Percentiles rank a stretch among this genome's conserved stretches.
Evolutionary conservation across 2,329 filamentous ascomycete species (phyloP).

Genomic region (Malbranchea cinnamomea): DNA sequence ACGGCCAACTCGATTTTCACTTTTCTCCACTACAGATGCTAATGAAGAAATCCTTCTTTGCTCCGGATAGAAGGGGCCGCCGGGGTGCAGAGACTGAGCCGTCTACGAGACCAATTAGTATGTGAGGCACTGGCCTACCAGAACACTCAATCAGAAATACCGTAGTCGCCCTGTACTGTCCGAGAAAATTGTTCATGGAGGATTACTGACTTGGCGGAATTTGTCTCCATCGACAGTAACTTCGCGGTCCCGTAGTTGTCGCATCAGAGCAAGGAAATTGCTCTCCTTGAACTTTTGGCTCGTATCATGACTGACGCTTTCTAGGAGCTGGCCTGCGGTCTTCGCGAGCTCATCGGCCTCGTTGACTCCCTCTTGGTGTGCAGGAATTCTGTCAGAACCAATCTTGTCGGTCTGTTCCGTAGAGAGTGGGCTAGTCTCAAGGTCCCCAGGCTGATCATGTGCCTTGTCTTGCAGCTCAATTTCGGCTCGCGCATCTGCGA

Average conservation of each 20-base stretch:
- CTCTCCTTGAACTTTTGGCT: constrained; percentile 65
- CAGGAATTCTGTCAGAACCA: constrained; percentile 29
- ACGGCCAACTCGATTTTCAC: too few relatives aligned
- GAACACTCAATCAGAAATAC: too few relatives aligned
- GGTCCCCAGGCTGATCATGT: constrained; percentile 6
- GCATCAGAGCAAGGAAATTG: constrained; percentile 63
- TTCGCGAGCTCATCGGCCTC: constrained; percentile 54
- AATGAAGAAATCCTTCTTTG: constrained; percentile 5
- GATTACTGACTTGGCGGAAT: constrained; percentile 32
- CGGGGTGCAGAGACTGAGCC: constrained; percentile 31
- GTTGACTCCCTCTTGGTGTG: constrained; percentile 20
- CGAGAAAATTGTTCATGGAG: constrained; percentile 25
- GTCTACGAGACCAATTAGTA: constrained; percentile 24
- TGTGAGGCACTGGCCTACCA: too few relatives aligned
- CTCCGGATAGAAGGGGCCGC: constrained; percentile 31
- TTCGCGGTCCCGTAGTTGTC: constrained; percentile 55
- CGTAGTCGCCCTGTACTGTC: too few relatives aligned
- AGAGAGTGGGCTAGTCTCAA: background rate
- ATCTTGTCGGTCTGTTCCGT: constrained; percentile 20
- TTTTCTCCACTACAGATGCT: background rate
- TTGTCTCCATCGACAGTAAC: constrained; percentile 57
- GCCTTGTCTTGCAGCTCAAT: constrained; percentile 17
- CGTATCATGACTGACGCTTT: constrained; percentile 52
- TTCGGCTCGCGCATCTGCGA: constrained; percentile 26
- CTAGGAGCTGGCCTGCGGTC: constrained; percentile 56